Evolutionary conservation across 2,329 filamentous ascomycete species (phyloP).

Genomic region (Diaporthe batatas): DNA sequence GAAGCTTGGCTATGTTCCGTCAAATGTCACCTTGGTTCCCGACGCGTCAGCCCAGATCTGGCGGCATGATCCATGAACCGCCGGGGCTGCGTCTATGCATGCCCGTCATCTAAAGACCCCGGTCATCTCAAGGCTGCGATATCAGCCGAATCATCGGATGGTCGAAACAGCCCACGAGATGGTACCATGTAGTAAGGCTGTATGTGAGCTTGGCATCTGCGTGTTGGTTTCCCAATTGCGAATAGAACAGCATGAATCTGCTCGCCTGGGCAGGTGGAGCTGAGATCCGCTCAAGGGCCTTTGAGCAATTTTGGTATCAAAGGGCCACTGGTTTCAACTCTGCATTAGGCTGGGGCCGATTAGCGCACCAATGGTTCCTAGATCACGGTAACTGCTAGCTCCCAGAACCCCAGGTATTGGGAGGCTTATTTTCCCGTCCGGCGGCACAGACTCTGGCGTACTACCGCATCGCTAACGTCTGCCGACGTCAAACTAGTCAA

Average conservation of each 20-base stretch:
- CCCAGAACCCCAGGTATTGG: neutral
- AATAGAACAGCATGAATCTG: neutral
- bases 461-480: neutral
- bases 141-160: constrained; percentile 30
- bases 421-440: constrained; percentile 4
- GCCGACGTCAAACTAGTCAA: constrained; percentile 11
- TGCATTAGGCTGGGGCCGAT: constrained; percentile 12
- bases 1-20: neutral
- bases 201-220: neutral
- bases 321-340: constrained; percentile 22
- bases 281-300: neutral
- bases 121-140: constrained; percentile 14
- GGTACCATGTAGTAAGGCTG: neutral
- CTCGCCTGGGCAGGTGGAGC: too few species aligned
- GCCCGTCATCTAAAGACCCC: neutral
- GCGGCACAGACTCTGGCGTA: neutral
- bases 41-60: neutral
- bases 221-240: neutral
- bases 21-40: neutral
- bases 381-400: constrained; percentile 16
- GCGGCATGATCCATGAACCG: constrained; percentile 2
- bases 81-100: neutral
- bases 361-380: neutral
- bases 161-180: constrained; percentile 11
- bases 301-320: constrained; percentile 26